Base-by-base conservation (phyloP, 192 early-diverging fungal genomes). In the Entomortierella parvispora region DNA sequence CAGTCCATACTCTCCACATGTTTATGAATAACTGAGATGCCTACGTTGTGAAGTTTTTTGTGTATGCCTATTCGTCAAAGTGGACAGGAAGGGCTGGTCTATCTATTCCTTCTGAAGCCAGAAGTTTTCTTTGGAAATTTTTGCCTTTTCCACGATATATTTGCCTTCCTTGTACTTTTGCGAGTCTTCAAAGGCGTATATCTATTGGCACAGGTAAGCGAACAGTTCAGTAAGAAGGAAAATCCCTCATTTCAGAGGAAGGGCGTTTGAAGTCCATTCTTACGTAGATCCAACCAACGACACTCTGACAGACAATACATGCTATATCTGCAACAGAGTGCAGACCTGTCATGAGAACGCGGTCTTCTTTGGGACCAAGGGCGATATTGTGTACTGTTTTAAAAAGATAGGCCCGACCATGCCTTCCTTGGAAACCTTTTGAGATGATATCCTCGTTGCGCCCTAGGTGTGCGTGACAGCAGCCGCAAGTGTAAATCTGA, bases 111-210 rank as follows among this genome's bases (percentile, higher is more conserved):
- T 63, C 49, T 77, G 66, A 28, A 77, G 34, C 82, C 84, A 86
- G 20, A 74, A n/a, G 46, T 81, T 75, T 45, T 88, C 87, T 61
- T 89, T 89, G 6, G 80, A 59, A 33, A 86, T 84, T 70, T 66
- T 84, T 46, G 76, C 49, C 60, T 83, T 83, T 52, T 88, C 86
- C 4, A 88, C 72, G 51, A 88, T 88, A 57, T 72, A 86, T 72
- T 82, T 86, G 51, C 81, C 81, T 45, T 86, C 86, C 58, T 88
- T 88, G 59, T 88, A 88, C 64, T 86, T 85, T 79, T 89, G 85
- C 42, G 65, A 66, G 48, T 85, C 71, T 44, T 84, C 80, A 49
- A 83, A 88, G 14, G 88, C 85, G 49, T 71, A 71, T 10, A 89
- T 65, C 84, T 85, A 54, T 26, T 42, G 37, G 40, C 3, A 37